These are phyloP conservation scores for Arabidopsis lyrata DNA, from an alignment of 441 rosid species.

Conservation along the genomic window DNA sequence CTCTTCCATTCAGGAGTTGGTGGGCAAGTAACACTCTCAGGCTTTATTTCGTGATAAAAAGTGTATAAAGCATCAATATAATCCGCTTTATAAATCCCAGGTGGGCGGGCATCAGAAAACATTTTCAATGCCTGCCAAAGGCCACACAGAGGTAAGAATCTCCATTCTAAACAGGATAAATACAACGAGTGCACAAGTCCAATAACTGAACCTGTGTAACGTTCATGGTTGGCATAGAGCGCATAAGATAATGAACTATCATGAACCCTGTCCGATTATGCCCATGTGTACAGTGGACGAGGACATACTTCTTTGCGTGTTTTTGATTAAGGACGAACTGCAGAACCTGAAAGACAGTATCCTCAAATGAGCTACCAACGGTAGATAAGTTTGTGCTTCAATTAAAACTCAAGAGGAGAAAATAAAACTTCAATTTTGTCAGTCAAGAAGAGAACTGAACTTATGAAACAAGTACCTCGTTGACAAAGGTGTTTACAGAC, in stretches of 20 bases:
- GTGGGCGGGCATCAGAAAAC: slow-evolving; percentile 90
- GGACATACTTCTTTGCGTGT: slow-evolving; percentile 72
- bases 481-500: slow-evolving; percentile 85
- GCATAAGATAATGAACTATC: slow-evolving; percentile 96
- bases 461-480: slow-evolving; percentile 63
- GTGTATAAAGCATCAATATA: slow-evolving; percentile 80
- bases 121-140: slow-evolving; percentile 70
- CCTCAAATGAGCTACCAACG: slow-evolving; percentile 20
- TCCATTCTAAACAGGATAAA: slow-evolving; percentile 1
- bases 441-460: slow-evolving; percentile 30
- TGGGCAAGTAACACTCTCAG: slow-evolving; percentile 72
- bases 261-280: slow-evolving; percentile 98
- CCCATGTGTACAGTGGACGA: slow-evolving; percentile 99
- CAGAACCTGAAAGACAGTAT: slow-evolving; percentile 56
- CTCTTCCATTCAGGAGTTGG: slow-evolving; percentile 97
- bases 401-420: neutral
- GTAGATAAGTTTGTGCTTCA: neutral
- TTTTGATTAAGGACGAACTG: slow-evolving; percentile 75
- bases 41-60: slow-evolving; percentile 89
- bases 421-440: neutral
- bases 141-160: slow-evolving; percentile 32
- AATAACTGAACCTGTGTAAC: slow-evolving; percentile 73
- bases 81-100: slow-evolving; percentile 93
- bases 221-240: slow-evolving; percentile 71
- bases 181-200: slow-evolving; percentile 7